These are phyloP conservation scores for Phoma sp. DNA, from an alignment of 2,329 filamentous ascomycete species.

Conservation along the genomic window DNA sequence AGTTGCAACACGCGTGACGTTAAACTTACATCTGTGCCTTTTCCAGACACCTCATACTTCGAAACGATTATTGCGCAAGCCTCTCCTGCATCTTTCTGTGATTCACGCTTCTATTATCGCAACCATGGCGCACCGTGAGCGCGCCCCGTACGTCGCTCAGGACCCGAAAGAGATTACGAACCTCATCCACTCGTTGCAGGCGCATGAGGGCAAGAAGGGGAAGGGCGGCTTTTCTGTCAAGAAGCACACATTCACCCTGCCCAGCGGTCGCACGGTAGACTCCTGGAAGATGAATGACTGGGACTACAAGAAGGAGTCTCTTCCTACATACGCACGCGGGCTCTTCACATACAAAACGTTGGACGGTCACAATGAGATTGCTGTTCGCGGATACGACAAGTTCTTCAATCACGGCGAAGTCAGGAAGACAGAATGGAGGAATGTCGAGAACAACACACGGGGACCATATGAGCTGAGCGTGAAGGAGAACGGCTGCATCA, in stretches of 20 bases:
- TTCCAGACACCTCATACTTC: neutral
- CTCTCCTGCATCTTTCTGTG: neutral
- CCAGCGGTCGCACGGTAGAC: conserved; percentile 71
- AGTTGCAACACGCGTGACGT: conserved; percentile 1
- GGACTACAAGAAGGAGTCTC: conserved; percentile 87
- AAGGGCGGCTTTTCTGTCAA: conserved; percentile 71
- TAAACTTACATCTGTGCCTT: conserved; percentile 8
- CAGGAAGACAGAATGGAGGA: conserved; percentile 78
- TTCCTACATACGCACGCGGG: conserved; percentile 92
- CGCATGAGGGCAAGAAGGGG: conserved; percentile 55
- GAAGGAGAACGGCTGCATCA: conserved; percentile 99
- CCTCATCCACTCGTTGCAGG: conserved; percentile 70
- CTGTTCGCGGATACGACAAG: conserved; percentile 92
- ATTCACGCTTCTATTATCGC: neutral
- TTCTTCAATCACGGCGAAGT: conserved; percentile 96
- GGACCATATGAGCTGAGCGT: conserved; percentile 95
- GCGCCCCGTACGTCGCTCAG: conserved; percentile 70
- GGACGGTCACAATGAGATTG: conserved; percentile 75
- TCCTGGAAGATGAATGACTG: conserved; percentile 95
- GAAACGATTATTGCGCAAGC: conserved; percentile 5
- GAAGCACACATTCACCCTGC: conserved; percentile 77
- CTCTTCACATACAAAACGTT: conserved; percentile 83
- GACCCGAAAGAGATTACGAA: conserved; percentile 69
- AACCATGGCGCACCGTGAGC: conserved; percentile 59
- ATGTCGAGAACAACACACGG: conserved; percentile 74